A percentile compares a stretch with the other conserved stretches of the same genome.
These are phyloP conservation scores for Trichoderma asperelloides DNA, from an alignment of 495 filamentous ascomycete genomes.

Conservation along the genomic window DNA sequence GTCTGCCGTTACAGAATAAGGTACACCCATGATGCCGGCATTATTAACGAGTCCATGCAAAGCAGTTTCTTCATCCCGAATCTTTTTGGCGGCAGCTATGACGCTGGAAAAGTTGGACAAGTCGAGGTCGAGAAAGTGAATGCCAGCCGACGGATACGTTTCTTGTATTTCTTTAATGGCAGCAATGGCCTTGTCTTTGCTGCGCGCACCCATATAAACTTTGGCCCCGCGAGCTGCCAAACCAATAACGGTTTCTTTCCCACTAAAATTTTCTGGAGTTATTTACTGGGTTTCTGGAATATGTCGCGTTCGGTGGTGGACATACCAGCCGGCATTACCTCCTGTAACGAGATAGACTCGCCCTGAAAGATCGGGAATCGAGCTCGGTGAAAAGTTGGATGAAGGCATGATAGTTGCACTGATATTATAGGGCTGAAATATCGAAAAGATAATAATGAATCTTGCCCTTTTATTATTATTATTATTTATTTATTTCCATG, in stretches of 20 bases:
- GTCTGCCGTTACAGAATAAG: slow-evolving; percentile 30
- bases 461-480: too few species aligned
- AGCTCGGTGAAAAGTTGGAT: slow-evolving; percentile 29
- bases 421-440: neutral
- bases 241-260: slow-evolving; percentile 29
- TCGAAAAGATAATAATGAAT: neutral
- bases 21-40: slow-evolving; percentile 24
- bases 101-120: slow-evolving; percentile 27
- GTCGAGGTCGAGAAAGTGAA: slow-evolving; percentile 37
- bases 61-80: slow-evolving; percentile 13
- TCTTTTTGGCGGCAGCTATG: slow-evolving; percentile 5
- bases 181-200: slow-evolving; percentile 22
- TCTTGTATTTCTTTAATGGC: slow-evolving; percentile 32
- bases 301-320: slow-evolving; percentile 13
- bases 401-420: slow-evolving; percentile 4
- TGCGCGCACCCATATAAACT: slow-evolving; percentile 35
- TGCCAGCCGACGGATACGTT: slow-evolving; percentile 22
- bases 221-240: slow-evolving; percentile 32
- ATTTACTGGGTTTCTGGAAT: slow-evolving; percentile 10
- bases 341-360: slow-evolving; percentile 23
- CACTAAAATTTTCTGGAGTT: slow-evolving; percentile 16
- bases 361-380: slow-evolving; percentile 22
- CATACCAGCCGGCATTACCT: slow-evolving; percentile 31
- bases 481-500: neutral
- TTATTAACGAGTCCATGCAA: slow-evolving; percentile 27